These are phyloP conservation scores for Mycena chlorophos DNA, from an alignment of 768 basidiomycete genomes.

Conservation along the genomic window DNA sequence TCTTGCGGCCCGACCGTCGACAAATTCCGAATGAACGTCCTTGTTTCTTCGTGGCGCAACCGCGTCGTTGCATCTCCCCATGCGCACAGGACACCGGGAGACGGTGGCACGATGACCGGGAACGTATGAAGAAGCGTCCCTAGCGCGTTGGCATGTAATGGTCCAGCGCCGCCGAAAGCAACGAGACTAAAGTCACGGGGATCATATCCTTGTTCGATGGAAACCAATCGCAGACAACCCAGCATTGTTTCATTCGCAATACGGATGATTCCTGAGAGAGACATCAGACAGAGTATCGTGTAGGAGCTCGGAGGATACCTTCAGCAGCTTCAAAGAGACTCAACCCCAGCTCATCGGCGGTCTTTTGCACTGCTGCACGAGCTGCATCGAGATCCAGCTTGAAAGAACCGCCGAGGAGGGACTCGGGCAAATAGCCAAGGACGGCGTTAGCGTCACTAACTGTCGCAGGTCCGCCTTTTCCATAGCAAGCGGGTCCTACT, in stretches of 20 bases:
- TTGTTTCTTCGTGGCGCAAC: slow-evolving; percentile 18
- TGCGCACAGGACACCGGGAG: slow-evolving; percentile 20
- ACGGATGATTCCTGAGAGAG: background rate
- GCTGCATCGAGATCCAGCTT: slow-evolving; percentile 19
- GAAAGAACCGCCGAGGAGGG: slow-evolving; percentile 21
- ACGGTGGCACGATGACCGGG: slow-evolving; percentile 19
- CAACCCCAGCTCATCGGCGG: slow-evolving; percentile 18
- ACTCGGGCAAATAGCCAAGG: slow-evolving; percentile 20
- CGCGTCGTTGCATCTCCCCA: slow-evolving; percentile 19
- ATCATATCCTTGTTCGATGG: slow-evolving; percentile 23
- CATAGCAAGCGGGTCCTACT: slow-evolving; percentile 16
- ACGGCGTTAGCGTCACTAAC: slow-evolving; percentile 24
- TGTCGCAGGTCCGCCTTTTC: slow-evolving; percentile 16
- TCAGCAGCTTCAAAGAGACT: slow-evolving; percentile 21
- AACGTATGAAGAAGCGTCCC: slow-evolving; percentile 11
- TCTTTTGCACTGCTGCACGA: slow-evolving; percentile 14
- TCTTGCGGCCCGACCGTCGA: slow-evolving; percentile 2
- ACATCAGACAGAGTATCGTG: background rate
- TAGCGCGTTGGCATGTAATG: slow-evolving; percentile 5
- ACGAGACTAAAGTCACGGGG: slow-evolving; percentile 23
- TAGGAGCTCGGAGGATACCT: slow-evolving; percentile 7
- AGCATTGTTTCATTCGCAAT: slow-evolving; percentile 21
- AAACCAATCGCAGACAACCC: slow-evolving; percentile 18
- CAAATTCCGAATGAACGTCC: slow-evolving; percentile 14
- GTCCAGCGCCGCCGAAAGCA: slow-evolving; percentile 20